Percentiles rank a stretch among this genome's conserved stretches.
These are phyloP conservation scores for Taphrina deformans DNA, from an alignment of 1,139 yeast genomes.

Conservation along the genomic window DNA sequence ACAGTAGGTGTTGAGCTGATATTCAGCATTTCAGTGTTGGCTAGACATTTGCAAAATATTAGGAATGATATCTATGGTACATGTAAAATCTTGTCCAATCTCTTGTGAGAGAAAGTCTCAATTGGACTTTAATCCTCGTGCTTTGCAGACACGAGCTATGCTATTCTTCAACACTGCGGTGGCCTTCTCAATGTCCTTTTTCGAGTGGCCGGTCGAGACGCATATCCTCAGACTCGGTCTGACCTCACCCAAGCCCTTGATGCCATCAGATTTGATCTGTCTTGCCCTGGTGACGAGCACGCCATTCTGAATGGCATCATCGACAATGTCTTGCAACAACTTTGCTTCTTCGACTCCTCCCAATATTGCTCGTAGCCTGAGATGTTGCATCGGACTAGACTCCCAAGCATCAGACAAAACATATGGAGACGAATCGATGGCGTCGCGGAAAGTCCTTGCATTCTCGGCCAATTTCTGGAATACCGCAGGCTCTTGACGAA, in stretches of 20 bases:
- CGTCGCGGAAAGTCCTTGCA: slow-evolving; percentile 46
- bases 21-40: no score
- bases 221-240: slow-evolving; percentile 69
- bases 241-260: slow-evolving; percentile 75
- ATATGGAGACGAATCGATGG: slow-evolving; percentile 43
- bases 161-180: slow-evolving; percentile 41
- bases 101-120: no score
- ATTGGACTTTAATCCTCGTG: neutral
- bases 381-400: slow-evolving; percentile 67
- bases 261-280: slow-evolving; percentile 67
- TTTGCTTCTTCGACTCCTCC: slow-evolving; percentile 45
- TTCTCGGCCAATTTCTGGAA: slow-evolving; percentile 47
- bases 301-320: slow-evolving; percentile 62
- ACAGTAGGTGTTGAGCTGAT: no score
- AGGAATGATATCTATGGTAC: neutral
- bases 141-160: slow-evolving; percentile 24
- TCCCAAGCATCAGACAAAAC: slow-evolving; percentile 59
- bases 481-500: slow-evolving; percentile 41
- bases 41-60: no score
- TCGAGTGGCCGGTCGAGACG: slow-evolving; percentile 57
- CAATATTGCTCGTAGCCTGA: slow-evolving; percentile 48
- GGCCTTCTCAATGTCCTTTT: slow-evolving; percentile 55
- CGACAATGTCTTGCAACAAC: slow-evolving; percentile 44
- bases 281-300: slow-evolving; percentile 46
- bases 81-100: no score